phyloP scores from a whole-genome alignment of 2,329 filamentous ascomycete genomes.

The Rutstroemia sydowiana region DNA sequence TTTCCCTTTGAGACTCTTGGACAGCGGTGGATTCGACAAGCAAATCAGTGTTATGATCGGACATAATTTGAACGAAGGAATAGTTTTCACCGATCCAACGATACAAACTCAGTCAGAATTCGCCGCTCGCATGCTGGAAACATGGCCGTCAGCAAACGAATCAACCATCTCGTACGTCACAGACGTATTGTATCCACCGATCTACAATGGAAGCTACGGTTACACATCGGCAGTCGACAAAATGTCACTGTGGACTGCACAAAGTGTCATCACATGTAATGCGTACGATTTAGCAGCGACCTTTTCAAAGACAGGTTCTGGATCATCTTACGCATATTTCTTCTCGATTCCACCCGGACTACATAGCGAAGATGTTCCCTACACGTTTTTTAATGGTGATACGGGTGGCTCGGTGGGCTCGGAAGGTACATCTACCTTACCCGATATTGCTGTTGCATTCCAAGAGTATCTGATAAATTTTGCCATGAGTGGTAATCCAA shows the following conservation, averaged over 20 bases:
- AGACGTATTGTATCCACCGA: constrained; percentile 40
- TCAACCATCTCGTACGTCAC: constrained; percentile 30
- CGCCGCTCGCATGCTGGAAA: background rate
- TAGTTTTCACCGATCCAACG: constrained; percentile 24
- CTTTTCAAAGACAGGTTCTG: constrained; percentile 33
- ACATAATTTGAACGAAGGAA: constrained; percentile 37
- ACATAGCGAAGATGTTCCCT: constrained; percentile 45
- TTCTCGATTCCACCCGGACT: constrained; percentile 45
- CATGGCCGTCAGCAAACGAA: background rate
- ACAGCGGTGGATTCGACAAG: constrained; percentile 37
- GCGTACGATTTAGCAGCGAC: constrained; percentile 41
- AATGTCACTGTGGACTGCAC: constrained; percentile 34
- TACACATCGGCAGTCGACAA: constrained; percentile 41
- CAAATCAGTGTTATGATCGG: constrained; percentile 38
- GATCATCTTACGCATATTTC: constrained; percentile 38
- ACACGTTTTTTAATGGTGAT: constrained; percentile 42
- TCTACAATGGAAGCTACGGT: constrained; percentile 36
- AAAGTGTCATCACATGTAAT: constrained; percentile 43
- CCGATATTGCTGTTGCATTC: constrained; percentile 26
- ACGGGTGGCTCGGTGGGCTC: constrained; percentile 15
- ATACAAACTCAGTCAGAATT: constrained; percentile 14
- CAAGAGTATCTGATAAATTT: constrained; percentile 33
- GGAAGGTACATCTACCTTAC: constrained; percentile 15
- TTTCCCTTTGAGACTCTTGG: constrained; percentile 37
- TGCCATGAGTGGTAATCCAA: constrained; percentile 27